Evolutionary conservation across 352 stramenopile genomes (phyloP).

Genomic region (Elongisporangium prolatum): DNA sequence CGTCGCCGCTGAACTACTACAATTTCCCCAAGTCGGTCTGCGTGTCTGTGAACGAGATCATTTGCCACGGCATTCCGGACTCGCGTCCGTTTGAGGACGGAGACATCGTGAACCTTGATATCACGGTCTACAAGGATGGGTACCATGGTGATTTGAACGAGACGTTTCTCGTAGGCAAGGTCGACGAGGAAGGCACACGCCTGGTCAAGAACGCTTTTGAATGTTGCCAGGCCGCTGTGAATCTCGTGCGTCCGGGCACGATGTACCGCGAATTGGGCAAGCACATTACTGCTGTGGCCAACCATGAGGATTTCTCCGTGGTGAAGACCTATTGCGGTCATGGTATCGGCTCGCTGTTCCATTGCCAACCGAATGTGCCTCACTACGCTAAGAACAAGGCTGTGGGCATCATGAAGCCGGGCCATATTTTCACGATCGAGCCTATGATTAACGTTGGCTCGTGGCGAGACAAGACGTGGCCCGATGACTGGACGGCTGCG

Average conservation of each 20-base stretch:
- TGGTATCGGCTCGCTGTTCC: slow-evolving; percentile 96
- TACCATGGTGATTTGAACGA: slow-evolving; percentile 98
- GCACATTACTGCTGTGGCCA: slow-evolving; percentile 85
- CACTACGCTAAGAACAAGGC: slow-evolving; percentile 98
- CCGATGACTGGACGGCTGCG: slow-evolving; percentile 96
- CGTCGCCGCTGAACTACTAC: slow-evolving; percentile 96
- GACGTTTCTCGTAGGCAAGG: slow-evolving; percentile 96
- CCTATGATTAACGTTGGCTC: slow-evolving; percentile 97
- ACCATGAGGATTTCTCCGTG: slow-evolving; percentile 82
- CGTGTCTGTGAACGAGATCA: slow-evolving; percentile 91
- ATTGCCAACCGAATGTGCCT: slow-evolving; percentile 95
- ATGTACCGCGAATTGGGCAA: slow-evolving; percentile 94
- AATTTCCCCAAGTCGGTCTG: slow-evolving; percentile 93
- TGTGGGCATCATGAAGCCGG: slow-evolving; percentile 92
- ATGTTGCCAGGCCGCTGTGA: slow-evolving; percentile 78
- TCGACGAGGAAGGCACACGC: slow-evolving; percentile 83
- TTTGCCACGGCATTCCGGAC: slow-evolving; percentile 97
- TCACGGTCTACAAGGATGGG: slow-evolving; percentile 94
- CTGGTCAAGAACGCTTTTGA: slow-evolving; percentile 94
- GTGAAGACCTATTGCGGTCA: slow-evolving; percentile 97
- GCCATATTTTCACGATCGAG: slow-evolving; percentile 98
- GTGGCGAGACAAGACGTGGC: slow-evolving; percentile 89
- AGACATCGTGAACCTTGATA: slow-evolving; percentile 98
- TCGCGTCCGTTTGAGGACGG: slow-evolving; percentile 90
- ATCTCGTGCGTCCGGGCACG: slow-evolving; percentile 90